phyloP scores from a whole-genome alignment of 257 asterid genomes.

The Thymus mandschuricus region DNA sequence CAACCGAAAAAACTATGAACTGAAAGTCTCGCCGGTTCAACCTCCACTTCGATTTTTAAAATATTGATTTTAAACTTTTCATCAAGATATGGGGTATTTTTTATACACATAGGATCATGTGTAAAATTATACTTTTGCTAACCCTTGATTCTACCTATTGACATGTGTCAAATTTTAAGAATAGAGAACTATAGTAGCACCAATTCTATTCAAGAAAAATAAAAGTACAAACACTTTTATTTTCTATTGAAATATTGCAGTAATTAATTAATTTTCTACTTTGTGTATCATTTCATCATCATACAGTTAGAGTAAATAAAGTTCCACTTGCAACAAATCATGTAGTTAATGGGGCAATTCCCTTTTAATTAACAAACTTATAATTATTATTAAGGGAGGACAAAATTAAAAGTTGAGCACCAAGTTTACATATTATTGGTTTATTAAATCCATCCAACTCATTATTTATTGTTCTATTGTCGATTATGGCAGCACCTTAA shows the following conservation, averaged over 20 bases:
- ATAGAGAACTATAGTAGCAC: not conserved
- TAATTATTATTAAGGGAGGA: conserved; percentile 28
- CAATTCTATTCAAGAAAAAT: not conserved
- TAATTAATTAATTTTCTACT: not conserved
- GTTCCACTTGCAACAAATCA: conserved; percentile 23
- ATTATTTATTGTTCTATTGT: conserved; percentile 1
- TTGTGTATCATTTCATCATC: not conserved
- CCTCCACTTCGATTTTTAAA: no score
- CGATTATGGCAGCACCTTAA: conserved; percentile 5
- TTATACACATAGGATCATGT: not conserved
- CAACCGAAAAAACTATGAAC: no score
- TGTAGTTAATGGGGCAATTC: conserved; percentile 15
- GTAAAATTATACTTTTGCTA: not conserved
- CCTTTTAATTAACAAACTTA: conserved; percentile 19
- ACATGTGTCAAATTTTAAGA: conserved; percentile 1
- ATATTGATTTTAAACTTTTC: not conserved
- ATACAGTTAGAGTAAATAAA: conserved; percentile 2
- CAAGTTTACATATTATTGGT: conserved; percentile 30
- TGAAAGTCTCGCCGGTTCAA: no score
- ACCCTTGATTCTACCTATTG: conserved; percentile 6
- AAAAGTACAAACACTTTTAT: no score
- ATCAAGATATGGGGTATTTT: not conserved
- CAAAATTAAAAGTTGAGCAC: conserved; percentile 34
- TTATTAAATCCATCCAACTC: conserved; percentile 24
- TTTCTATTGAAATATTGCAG: no score